A percentile compares a stretch with the other conserved stretches of the same genome.
Conservation (phyloP, 2,329 filamentous ascomycete species). For the Aspergillus sclerotialis region DNA sequence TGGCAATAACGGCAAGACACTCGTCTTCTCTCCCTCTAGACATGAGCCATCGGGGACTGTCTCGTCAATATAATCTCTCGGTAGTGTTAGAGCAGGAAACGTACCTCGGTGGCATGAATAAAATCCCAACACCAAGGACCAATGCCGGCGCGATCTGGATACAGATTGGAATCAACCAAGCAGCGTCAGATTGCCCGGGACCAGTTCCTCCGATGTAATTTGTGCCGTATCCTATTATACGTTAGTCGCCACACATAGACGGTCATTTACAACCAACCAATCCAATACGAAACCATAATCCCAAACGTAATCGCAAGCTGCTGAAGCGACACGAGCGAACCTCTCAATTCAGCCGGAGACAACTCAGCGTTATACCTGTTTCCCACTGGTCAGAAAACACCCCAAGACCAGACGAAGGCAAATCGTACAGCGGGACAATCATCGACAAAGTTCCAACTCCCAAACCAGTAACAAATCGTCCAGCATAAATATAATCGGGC, state of each 20-base stretch:
- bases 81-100: no score
- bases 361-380: slow-evolving; percentile 47
- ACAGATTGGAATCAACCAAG: slow-evolving; percentile 41
- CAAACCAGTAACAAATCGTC: slow-evolving; percentile 24
- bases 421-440: no score
- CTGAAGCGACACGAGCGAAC: slow-evolving; percentile 27
- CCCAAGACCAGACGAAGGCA: no score
- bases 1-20: slow-evolving; percentile 17
- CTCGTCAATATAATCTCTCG: no score
- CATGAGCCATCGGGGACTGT: slow-evolving; percentile 49
- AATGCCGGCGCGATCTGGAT: slow-evolving; percentile 38
- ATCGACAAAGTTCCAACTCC: slow-evolving; percentile 15
- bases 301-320: slow-evolving; percentile 29
- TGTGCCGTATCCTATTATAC: slow-evolving; percentile 36
- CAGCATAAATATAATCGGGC: slow-evolving; percentile 18
- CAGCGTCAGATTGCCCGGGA: slow-evolving; percentile 27
- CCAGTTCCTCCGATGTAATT: slow-evolving; percentile 32
- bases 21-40: slow-evolving; percentile 43
- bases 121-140: slow-evolving; percentile 28
- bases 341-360: slow-evolving; percentile 25
- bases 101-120: slow-evolving; percentile 50
- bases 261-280: no score
- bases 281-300: slow-evolving; percentile 30
- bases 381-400: no score
- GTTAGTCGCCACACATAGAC: no score